Conservation (phyloP, 352 stramenopile genomes). For the Poterioochromonas sp. region DNA sequence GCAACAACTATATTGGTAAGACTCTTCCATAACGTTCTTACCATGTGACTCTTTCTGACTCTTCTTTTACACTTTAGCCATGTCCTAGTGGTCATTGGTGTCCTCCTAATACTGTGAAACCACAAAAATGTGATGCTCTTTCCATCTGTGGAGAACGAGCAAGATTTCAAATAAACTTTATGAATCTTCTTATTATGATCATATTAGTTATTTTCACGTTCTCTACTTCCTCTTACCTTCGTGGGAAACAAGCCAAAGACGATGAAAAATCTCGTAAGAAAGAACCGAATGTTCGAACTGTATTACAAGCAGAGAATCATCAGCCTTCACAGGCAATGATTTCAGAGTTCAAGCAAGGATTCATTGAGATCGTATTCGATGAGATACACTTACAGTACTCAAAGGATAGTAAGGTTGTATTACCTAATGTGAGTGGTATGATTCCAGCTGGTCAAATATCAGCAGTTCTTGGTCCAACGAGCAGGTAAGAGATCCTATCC, state of each 20-base stretch:
- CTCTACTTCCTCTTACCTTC: neutral
- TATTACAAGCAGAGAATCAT: neutral
- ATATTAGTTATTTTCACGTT: neutral
- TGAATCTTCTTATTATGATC: neutral
- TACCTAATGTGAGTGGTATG: neutral
- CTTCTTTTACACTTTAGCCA: neutral
- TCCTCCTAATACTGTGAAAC: neutral
- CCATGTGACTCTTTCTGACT: neutral
- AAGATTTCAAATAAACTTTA: slow-evolving; percentile 13
- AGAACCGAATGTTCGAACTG: neutral
- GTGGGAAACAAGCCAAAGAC: neutral
- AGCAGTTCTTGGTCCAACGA: neutral
- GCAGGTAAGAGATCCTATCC: no score
- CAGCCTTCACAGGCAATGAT: no score
- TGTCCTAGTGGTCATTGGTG: neutral
- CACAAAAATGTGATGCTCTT: neutral
- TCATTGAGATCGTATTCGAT: no score
- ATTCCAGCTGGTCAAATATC: neutral
- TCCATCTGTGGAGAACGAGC: slow-evolving; percentile 5
- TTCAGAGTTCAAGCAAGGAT: no score
- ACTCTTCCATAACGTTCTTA: neutral
- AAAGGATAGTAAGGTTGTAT: neutral
- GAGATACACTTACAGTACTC: no score
- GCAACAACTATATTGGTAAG: slow-evolving; percentile 10
- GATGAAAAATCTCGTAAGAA: neutral